phyloP scores from a whole-genome alignment of 2,329 filamentous ascomycete species.

The Harringtonia aguacate region DNA sequence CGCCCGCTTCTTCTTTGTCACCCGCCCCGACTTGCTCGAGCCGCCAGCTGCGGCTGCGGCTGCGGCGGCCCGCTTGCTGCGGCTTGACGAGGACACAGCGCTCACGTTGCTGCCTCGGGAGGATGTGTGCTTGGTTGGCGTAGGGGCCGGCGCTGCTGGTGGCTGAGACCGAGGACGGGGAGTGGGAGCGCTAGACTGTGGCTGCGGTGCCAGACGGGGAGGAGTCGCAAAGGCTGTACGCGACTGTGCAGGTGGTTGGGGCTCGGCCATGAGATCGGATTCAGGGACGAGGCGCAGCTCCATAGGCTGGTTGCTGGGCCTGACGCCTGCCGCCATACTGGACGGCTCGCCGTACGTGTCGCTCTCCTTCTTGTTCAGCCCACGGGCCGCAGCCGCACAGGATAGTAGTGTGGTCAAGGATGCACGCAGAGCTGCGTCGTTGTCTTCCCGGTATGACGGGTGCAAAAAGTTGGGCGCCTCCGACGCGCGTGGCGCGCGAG shows the following conservation, averaged over 20 bases:
- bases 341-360: conserved; percentile 22
- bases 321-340: conserved; percentile 25
- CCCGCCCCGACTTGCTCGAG: conserved; percentile 28
- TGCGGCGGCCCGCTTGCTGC: conserved; percentile 2
- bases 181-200: not conserved
- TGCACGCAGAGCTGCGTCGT: conserved; percentile 84
- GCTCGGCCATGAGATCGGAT: conserved; percentile 41
- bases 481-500: conserved; percentile 28
- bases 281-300: conserved; percentile 50
- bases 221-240: conserved; percentile 13
- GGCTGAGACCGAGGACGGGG: not conserved
- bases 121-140: conserved; percentile 9
- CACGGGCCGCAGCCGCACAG: conserved; percentile 83
- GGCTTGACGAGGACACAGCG: not conserved
- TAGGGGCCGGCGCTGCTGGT: not conserved
- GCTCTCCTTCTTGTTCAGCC: conserved; percentile 56
- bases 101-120: conserved; percentile 12
- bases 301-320: conserved; percentile 42
- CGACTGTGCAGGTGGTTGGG: conserved; percentile 3
- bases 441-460: conserved; percentile 70
- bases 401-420: conserved; percentile 92
- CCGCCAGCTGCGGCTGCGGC: conserved; percentile 9
- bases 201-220: not conserved
- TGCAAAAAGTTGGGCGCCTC: conserved; percentile 53
- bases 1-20: conserved; percentile 49